Evolutionary conservation across 108 stramenopile species (phyloP).

Genomic region (Conticribra guillardii): DNA sequence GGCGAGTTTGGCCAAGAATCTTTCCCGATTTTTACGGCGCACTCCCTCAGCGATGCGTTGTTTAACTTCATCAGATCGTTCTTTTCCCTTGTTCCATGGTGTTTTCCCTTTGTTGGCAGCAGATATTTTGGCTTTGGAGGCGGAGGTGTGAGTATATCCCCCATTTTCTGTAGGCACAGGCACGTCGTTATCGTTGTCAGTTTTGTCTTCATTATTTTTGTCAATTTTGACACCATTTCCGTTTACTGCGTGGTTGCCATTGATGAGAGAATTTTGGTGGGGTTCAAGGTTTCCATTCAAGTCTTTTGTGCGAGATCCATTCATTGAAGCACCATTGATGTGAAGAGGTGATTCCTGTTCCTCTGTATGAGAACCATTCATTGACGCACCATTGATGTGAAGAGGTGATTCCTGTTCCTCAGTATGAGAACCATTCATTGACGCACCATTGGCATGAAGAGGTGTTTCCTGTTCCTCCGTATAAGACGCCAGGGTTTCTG

Average conservation of each 20-base stretch:
- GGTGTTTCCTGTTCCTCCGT: too few species aligned
- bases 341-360: too few species aligned
- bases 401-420: too few species aligned
- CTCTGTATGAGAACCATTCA: background rate
- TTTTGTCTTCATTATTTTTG: background rate
- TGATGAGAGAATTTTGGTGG: background rate
- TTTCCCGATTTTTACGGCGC: constrained; percentile 67
- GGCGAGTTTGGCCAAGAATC: constrained; percentile 66
- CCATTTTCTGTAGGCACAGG: constrained; percentile 75
- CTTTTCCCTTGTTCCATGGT: constrained; percentile 88
- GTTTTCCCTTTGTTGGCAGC: constrained; percentile 88
- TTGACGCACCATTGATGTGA: background rate
- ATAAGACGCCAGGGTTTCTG: too few species aligned
- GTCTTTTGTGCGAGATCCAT: background rate
- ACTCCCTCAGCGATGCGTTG: constrained; percentile 80
- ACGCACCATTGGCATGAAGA: background rate
- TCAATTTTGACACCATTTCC: background rate
- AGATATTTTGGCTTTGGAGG: constrained; percentile 80
- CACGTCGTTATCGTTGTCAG: constrained; percentile 32
- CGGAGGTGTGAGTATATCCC: constrained; percentile 74
- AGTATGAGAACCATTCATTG: background rate
- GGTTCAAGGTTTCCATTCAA: background rate
- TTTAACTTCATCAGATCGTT: constrained; percentile 70
- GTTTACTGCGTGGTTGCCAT: background rate
- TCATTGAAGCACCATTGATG: background rate